These are phyloP conservation scores for Amauroascus niger DNA, from an alignment of 2,329 filamentous ascomycete genomes.

Conservation along the genomic window DNA sequence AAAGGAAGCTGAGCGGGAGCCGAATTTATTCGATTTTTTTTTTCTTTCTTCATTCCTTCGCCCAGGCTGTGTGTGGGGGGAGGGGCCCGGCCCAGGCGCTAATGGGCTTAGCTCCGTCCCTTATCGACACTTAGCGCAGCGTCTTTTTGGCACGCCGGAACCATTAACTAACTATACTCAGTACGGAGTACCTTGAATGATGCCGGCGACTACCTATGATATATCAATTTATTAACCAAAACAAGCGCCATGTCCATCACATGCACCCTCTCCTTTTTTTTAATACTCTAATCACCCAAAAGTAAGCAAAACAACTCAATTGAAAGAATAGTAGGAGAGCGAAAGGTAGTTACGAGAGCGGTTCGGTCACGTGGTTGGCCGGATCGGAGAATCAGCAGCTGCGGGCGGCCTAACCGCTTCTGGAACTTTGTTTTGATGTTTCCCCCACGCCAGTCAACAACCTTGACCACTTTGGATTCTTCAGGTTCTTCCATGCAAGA, in stretches of 20 bases:
- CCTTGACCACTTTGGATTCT: neutral
- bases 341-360: too few species aligned
- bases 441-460: constrained; percentile 14
- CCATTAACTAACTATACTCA: too few species aligned
- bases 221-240: too few species aligned
- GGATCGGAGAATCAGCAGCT: neutral
- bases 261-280: too few species aligned
- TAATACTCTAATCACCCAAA: too few species aligned
- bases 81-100: constrained; percentile 10
- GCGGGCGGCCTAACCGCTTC: constrained; percentile 11
- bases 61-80: constrained; percentile 2
- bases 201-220: too few species aligned
- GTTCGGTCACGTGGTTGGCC: neutral
- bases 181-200: too few species aligned
- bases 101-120: constrained; percentile 1
- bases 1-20: constrained; percentile 10
- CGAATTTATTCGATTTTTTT: constrained; percentile 14
- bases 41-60: neutral
- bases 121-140: neutral
- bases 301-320: too few species aligned
- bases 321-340: too few species aligned
- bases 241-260: too few species aligned
- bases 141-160: neutral
- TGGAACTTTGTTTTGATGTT: constrained; percentile 19
- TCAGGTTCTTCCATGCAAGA: too few species aligned